These are phyloP conservation scores for Leccinum broughii DNA, from an alignment of 768 basidiomycete species.

Conservation along the genomic window DNA sequence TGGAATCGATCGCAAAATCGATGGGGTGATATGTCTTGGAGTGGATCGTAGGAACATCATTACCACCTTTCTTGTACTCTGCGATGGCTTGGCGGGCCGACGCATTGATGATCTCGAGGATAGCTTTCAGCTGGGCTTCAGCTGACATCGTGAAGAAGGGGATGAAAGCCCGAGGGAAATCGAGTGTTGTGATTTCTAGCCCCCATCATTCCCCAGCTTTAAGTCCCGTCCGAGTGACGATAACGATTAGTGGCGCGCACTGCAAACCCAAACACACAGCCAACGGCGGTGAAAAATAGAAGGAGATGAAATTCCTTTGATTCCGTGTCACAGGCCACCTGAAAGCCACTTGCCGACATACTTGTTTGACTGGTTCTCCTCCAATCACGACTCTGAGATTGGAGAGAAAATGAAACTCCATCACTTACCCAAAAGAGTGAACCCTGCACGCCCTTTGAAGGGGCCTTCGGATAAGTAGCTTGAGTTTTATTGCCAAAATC, in stretches of 20 bases:
- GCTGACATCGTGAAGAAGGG: constrained; percentile 16
- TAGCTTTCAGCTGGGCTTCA: constrained; percentile 9
- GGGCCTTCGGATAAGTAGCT: background rate
- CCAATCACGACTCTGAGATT: background rate
- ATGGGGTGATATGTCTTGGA: constrained; percentile 25
- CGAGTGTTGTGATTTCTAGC: background rate
- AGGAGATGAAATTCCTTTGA: background rate
- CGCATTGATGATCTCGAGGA: constrained; percentile 34
- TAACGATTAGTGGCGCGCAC: background rate
- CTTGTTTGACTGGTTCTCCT: background rate
- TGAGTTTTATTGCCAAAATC: background rate
- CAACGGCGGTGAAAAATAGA: background rate
- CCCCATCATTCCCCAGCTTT: background rate
- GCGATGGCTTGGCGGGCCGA: constrained; percentile 28
- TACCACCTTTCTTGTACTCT: constrained; percentile 26
- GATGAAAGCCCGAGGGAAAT: background rate
- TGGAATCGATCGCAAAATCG: constrained; percentile 20
- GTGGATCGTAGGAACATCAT: constrained; percentile 26
- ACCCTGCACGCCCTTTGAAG: background rate
- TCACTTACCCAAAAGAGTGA: background rate
- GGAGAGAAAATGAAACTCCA: too few relatives aligned
- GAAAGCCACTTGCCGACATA: background rate
- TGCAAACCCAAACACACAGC: background rate
- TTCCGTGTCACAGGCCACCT: background rate
- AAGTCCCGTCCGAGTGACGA: background rate